Evolutionary conservation across 768 basidiomycete species (phyloP).

Genomic region (Boletus rubropictus): DNA sequence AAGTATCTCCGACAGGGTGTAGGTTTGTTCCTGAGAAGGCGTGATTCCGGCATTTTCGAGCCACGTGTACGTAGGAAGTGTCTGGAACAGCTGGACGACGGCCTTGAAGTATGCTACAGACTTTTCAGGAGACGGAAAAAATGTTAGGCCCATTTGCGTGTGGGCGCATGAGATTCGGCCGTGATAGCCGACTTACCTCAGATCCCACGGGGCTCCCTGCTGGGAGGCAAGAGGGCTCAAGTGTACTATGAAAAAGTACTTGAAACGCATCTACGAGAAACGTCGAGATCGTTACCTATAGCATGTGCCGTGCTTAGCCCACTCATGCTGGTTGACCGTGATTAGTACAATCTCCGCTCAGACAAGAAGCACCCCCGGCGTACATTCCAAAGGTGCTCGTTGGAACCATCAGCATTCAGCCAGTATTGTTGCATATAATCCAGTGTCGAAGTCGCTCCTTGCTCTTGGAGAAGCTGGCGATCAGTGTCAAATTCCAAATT

Average conservation of each 20-base stretch:
- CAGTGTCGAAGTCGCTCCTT: constrained; percentile 54
- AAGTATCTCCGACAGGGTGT: constrained; percentile 49
- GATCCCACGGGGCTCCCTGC: constrained; percentile 50
- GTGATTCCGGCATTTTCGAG: constrained; percentile 70
- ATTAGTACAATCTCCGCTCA: background rate
- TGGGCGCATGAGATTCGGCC: background rate
- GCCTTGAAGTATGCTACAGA: constrained; percentile 61
- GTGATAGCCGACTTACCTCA: constrained; percentile 39
- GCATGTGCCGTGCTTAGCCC: constrained; percentile 62
- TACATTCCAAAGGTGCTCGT: constrained; percentile 71
- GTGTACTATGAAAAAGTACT: constrained; percentile 40
- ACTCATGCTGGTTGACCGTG: constrained; percentile 49
- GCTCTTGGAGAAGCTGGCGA: constrained; percentile 44
- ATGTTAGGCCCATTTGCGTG: no score
- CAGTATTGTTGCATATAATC: constrained; percentile 58
- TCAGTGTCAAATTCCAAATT: background rate
- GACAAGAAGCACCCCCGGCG: constrained; percentile 8
- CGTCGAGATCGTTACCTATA: constrained; percentile 19
- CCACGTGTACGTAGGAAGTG: constrained; percentile 70
- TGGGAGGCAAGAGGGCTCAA: constrained; percentile 52
- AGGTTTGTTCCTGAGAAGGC: constrained; percentile 49
- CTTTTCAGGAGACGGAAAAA: constrained; percentile 25
- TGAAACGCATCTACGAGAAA: background rate
- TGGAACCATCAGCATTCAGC: constrained; percentile 54
- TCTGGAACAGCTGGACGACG: constrained; percentile 55